Base-by-base conservation (phyloP, 179 eudicot genomes). In the Patellifolia procumbens region DNA sequence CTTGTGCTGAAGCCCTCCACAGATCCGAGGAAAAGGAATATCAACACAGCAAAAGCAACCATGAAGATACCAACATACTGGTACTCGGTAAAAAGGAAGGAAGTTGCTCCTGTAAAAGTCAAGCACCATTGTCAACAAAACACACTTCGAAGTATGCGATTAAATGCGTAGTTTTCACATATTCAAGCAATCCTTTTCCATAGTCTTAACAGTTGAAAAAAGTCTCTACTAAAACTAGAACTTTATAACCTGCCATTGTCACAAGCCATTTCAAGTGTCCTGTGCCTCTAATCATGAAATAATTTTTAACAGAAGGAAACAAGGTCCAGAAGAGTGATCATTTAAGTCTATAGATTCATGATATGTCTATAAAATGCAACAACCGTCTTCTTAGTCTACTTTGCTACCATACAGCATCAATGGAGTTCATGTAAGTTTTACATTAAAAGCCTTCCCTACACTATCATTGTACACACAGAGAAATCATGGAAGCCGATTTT, bases 1-100 rank as follows among this genome's bases (percentile, higher is more conserved):
- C 82, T 86, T 48, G 96, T 92, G 80, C 98, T 94, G 89, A 94
- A 94, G 64, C 98, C 89, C 77, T 94, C 94, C 79, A 94, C 98
- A 9, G 98, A 94, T 31, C 98, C 97, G 1, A 94, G 96, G 85
- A 92, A 94, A 73, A 94, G 78, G 70, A 94, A 94, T 80, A 94
- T 90, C 76, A 94, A 74, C 45, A 87, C 82, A 9, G 98, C 98
- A 83, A 94, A 94, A 22, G 90, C 89, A 52, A 85, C 86, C 98
- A 94, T 94, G 88, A 94, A 94, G 65, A 90, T 52, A 24, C 94
- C 96, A 79, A 92, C 98, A 81, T 94, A 94, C 78, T 87, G 89
- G 74, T 94, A 92, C 84, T 77, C 85, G 2, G 96, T 92, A 73
- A 73, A 92, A 31, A 92, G 92, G 81, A 94, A 94, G 75, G 97